Evolutionary conservation across 768 basidiomycete species (phyloP), one percentile per base, ranked within the genome.

Genomic region (Arthromyces matolae): DNA sequence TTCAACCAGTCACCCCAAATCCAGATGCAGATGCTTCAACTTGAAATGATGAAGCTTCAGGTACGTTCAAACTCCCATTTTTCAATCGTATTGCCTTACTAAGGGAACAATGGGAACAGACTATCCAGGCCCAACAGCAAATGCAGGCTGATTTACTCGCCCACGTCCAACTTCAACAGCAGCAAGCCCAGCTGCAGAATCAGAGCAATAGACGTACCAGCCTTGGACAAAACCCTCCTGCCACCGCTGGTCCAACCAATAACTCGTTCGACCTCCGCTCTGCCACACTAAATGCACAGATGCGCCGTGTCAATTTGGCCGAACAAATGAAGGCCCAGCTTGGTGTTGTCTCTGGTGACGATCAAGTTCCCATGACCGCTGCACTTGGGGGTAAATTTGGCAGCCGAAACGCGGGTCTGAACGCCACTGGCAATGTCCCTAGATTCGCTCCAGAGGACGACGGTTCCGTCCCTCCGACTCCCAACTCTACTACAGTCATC

Each of bases 11-110:
- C n/a, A n/a, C n/a, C n/a, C n/a, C n/a, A n/a, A n/a, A n/a, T 88
- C 46, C 89, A 90, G 68, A 75, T 91, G 77, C 89, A 92, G 69
- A 74, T 91, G 75, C 78, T 91, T 70, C 90, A 92, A 61, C 71
- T 92, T 47, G 89, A 92, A 69, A 77, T 92, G 56, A 66, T 89
- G 62, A 80, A 79, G 62, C 78, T 92, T 52, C 89, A 91, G 84
- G 89, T 84, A 50, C 40, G 76, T 67, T 32, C 25, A 32, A 14
- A 51, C 31, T 47, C 25, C 14, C 13, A 46, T 44, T 31, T 13
- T 20, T 27, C 18, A 35, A 45, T 29, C n/a, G 28, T 12, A 6
- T 12, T 9, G 23, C 41, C 29, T 49, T 42, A 52, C 51, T 35
- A 50, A 47, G 23, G n/a, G n/a, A n/a, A n/a, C 29, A 31, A 41